These are phyloP conservation scores for Paramecium sexaurelia DNA, from an alignment of 73 alveolate species.

Conservation along the genomic window DNA sequence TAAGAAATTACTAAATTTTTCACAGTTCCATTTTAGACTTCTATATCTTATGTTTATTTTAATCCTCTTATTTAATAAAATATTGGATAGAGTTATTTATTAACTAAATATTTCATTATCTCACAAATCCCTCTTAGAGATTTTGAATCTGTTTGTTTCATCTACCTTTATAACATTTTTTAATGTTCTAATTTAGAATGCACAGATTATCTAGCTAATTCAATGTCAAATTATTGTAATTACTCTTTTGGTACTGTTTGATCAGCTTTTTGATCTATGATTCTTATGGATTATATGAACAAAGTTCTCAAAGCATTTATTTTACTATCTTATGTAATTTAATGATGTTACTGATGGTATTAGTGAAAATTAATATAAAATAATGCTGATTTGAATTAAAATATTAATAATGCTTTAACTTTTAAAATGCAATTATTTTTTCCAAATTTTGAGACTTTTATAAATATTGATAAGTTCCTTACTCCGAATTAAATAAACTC, in stretches of 20 bases:
- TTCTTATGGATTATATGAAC: constrained; percentile 1
- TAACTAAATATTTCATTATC: neutral
- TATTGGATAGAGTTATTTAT: neutral
- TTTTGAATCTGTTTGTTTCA: neutral
- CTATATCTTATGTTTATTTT: neutral
- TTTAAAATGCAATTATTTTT: neutral
- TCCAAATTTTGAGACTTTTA: neutral
- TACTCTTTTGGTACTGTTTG: neutral
- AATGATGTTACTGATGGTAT: constrained; percentile 29
- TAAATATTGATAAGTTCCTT: neutral
- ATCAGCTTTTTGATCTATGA: neutral
- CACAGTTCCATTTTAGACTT: neutral
- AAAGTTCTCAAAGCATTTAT: neutral
- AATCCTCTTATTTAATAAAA: neutral
- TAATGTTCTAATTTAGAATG: constrained; percentile 25
- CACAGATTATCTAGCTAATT: neutral
- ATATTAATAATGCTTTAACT: neutral
- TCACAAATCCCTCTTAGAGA: neutral
- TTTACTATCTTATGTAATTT: constrained; percentile 35
- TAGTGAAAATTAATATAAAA: neutral
- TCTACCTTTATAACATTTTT: neutral
- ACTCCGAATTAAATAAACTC: neutral
- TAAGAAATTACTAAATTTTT: neutral
- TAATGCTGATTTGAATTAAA: constrained; percentile 39
- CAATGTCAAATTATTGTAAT: neutral